Evolutionary conservation across 805 yeast genomes (phyloP).

Genomic region (Schizosaccharomyces octosporus): DNA sequence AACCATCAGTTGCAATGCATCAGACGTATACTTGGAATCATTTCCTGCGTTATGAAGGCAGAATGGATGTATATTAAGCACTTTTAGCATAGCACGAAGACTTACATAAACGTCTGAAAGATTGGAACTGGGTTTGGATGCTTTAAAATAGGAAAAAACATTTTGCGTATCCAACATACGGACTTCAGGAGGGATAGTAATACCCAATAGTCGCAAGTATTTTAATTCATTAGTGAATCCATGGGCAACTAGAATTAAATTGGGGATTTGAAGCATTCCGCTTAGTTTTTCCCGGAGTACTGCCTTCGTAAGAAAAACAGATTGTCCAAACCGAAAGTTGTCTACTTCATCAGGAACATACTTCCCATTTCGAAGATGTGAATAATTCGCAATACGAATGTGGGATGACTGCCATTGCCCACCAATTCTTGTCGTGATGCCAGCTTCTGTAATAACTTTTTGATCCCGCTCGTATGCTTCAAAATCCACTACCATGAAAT

Average conservation of each 20-base stretch:
- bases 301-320: not conserved
- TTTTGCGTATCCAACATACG: conserved; percentile 1
- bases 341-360: conserved; percentile 4
- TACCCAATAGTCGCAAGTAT: conserved; percentile 1
- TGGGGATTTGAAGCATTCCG: not conserved
- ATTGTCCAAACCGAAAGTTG: conserved; percentile 4
- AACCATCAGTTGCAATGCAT: conserved; percentile 4
- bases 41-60: conserved; percentile 8
- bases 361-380: conserved; percentile 4
- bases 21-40: conserved; percentile 7
- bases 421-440: not conserved
- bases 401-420: conserved; percentile 1
- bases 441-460: conserved; percentile 4
- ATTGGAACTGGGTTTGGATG: not conserved
- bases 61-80: not conserved
- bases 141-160: not conserved
- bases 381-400: conserved; percentile 3
- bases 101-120: not conserved
- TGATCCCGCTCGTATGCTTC: conserved; percentile 4
- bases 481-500: conserved; percentile 5
- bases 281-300: not conserved
- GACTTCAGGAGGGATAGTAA: not conserved
- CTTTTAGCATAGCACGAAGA: not conserved
- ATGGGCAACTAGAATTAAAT: conserved; percentile 5
- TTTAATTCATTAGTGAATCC: conserved; percentile 4